Evolutionary conservation across 2,329 filamentous ascomycete species (phyloP).

Genomic region (Claviceps spartinae): DNA sequence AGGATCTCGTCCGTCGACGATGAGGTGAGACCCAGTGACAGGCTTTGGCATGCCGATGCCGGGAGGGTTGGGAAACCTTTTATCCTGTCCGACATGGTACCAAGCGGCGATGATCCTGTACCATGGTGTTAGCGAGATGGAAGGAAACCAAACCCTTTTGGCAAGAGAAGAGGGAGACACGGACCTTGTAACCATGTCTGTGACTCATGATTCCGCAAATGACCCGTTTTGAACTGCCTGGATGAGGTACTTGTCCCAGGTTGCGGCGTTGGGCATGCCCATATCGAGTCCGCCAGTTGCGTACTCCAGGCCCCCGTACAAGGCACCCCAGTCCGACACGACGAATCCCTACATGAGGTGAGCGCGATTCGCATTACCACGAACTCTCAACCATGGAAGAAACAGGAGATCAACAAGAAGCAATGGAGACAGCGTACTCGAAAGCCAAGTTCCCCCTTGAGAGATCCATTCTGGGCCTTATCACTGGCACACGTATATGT

Average conservation of each 20-base stretch:
- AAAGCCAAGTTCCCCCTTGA: constrained; percentile 48
- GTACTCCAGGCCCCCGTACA: constrained; percentile 47
- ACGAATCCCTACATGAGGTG: constrained; percentile 38
- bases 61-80: constrained; percentile 29
- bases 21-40: constrained; percentile 32
- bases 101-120: constrained; percentile 34
- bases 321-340: constrained; percentile 52
- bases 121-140: background rate
- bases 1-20: constrained; percentile 40
- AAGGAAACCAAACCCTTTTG: background rate
- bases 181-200: constrained; percentile 43
- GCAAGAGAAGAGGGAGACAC: background rate
- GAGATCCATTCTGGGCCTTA: constrained; percentile 49
- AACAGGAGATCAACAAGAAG: background rate
- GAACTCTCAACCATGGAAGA: no score
- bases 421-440: constrained; percentile 14
- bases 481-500: constrained; percentile 58
- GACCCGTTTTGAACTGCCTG: constrained; percentile 46
- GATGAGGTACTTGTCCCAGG: constrained; percentile 40
- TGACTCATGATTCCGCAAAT: constrained; percentile 37
- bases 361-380: constrained; percentile 3
- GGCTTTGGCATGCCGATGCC: constrained; percentile 37
- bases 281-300: constrained; percentile 56
- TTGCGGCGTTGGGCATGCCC: constrained; percentile 43
- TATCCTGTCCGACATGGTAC: constrained; percentile 40